Evolutionary conservation across 169 alveolate species (phyloP).

Genomic region (Eimeria mitis): DNA sequence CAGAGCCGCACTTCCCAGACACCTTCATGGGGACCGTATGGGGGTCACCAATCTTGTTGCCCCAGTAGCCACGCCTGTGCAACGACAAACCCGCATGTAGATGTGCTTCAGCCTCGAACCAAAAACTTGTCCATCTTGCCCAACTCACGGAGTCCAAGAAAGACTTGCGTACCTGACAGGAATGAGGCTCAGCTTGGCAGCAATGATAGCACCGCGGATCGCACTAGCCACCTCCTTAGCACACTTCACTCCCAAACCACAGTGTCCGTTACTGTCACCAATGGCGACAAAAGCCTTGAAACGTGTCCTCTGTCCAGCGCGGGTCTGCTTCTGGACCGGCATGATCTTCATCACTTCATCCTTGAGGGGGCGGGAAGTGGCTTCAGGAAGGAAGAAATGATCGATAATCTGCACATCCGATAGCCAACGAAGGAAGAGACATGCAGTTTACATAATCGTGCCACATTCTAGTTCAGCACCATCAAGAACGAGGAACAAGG

Average conservation of each 20-base stretch:
- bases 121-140: neutral
- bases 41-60: constrained; percentile 99
- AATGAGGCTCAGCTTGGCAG: constrained; percentile 99
- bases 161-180: constrained; percentile 95
- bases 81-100: neutral
- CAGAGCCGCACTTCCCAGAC: constrained; percentile 99
- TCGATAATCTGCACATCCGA: constrained; percentile 88
- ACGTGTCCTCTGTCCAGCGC: constrained; percentile 99
- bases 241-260: constrained; percentile 91
- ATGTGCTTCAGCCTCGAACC: neutral
- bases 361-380: constrained; percentile 89
- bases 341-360: constrained; percentile 99
- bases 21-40: constrained; percentile 99
- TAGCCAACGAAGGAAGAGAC: neutral
- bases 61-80: constrained; percentile 99
- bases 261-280: constrained; percentile 93
- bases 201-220: constrained; percentile 99
- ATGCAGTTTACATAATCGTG: neutral
- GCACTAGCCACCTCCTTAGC: constrained; percentile 99
- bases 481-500: neutral
- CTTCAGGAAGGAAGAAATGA: constrained; percentile 95
- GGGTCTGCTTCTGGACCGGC: constrained; percentile 99
- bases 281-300: constrained; percentile 99
- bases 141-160: neutral
- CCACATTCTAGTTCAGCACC: neutral